Conservation (phyloP, 441 rosid species). For the Gossypium laxum region DNA sequence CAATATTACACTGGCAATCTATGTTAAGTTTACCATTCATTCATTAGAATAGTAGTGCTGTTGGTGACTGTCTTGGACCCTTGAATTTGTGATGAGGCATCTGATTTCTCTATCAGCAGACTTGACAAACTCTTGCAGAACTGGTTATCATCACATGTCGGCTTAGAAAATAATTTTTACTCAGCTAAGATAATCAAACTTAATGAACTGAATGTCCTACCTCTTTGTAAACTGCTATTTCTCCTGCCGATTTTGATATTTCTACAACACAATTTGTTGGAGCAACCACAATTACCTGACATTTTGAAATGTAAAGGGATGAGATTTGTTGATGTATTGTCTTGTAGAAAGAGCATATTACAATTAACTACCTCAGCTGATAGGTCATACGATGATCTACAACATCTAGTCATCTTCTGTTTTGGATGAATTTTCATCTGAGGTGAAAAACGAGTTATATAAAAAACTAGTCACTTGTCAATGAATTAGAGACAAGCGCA, state of each 20-base stretch:
- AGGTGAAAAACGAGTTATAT: neutral
- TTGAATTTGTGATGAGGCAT: constrained; percentile 18
- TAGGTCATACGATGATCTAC: constrained; percentile 51
- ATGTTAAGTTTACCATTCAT: constrained; percentile 26
- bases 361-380: constrained; percentile 60
- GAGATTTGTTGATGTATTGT: constrained; percentile 1
- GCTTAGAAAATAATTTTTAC: constrained; percentile 7
- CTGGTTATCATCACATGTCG: constrained; percentile 30
- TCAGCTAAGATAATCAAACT: neutral
- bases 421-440: constrained; percentile 68
- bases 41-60: constrained; percentile 16
- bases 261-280: constrained; percentile 79
- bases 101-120: constrained; percentile 46
- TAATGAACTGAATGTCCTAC: constrained; percentile 25
- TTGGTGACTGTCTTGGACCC: constrained; percentile 15
- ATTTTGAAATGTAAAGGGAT: constrained; percentile 1
- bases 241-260: constrained; percentile 75
- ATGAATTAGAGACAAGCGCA: constrained; percentile 1
- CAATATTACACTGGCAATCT: neutral
- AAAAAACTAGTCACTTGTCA: neutral
- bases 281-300: constrained; percentile 60
- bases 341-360: constrained; percentile 9
- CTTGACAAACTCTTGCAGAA: constrained; percentile 74
- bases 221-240: constrained; percentile 57
- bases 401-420: constrained; percentile 46